Conservation (phyloP, 164 flowering plant genomes). For the Brasenia schreberi region DNA sequence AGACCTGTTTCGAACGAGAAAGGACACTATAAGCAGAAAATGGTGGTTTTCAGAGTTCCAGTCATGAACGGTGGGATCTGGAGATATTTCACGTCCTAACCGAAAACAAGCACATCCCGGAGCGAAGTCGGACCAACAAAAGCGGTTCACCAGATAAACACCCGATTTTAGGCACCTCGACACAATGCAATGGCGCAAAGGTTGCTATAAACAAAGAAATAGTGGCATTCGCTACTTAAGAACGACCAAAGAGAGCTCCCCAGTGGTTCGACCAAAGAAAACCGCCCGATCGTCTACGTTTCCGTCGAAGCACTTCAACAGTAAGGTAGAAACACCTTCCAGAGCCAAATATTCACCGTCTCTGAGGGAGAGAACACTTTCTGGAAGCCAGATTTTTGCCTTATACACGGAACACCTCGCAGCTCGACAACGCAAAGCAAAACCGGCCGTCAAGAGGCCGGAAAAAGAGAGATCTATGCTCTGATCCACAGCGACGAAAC, state of each 20-base stretch:
- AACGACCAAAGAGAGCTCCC: background rate
- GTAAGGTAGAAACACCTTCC: background rate
- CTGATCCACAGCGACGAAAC: background rate
- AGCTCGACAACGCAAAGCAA: background rate
- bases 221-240: background rate
- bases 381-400: background rate
- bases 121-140: background rate
- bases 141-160: background rate
- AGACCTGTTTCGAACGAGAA: background rate
- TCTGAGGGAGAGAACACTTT: background rate
- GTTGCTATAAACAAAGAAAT: background rate
- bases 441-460: background rate
- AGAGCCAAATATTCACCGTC: background rate
- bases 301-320: background rate
- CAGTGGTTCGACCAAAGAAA: background rate
- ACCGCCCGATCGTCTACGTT: background rate
- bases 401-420: background rate
- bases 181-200: background rate
- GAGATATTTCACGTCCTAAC: background rate
- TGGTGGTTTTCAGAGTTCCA: background rate
- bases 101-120: background rate
- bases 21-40: background rate
- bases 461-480: background rate
- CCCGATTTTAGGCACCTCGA: background rate
- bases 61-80: background rate